Evolutionary conservation across 805 yeast species (phyloP).

Genomic region (Ogataea parapolymorpha): DNA sequence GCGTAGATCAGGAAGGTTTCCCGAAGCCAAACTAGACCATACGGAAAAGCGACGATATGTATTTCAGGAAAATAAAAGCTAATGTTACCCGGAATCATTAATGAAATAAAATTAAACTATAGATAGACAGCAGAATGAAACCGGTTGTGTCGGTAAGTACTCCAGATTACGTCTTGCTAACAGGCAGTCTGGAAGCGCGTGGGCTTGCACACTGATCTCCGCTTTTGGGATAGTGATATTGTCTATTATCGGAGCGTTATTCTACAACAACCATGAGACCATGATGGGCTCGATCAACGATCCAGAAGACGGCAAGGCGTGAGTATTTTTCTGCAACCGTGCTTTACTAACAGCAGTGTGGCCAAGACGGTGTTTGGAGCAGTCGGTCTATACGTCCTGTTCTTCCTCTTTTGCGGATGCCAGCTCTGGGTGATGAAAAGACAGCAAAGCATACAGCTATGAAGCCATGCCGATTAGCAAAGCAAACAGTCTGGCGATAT

Average conservation of each 20-base stretch:
- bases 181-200: slow-evolving; percentile 72
- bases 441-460: slow-evolving; percentile 61
- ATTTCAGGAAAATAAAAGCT: neutral
- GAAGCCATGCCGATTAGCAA: neutral
- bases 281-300: slow-evolving; percentile 90
- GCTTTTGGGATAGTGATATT: slow-evolving; percentile 89
- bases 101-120: neutral
- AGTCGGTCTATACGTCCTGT: slow-evolving; percentile 72
- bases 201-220: slow-evolving; percentile 91
- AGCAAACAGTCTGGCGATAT: neutral
- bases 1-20: slow-evolving; percentile 20
- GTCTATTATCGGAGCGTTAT: slow-evolving; percentile 78
- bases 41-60: neutral
- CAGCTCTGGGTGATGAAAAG: slow-evolving; percentile 67
- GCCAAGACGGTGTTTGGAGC: slow-evolving; percentile 90
- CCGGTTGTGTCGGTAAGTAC: slow-evolving; percentile 33
- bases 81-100: slow-evolving; percentile 10
- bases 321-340: slow-evolving; percentile 23
- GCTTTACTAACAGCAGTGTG: slow-evolving; percentile 43
- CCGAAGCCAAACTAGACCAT: neutral
- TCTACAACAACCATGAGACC: slow-evolving; percentile 78
- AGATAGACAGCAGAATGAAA: slow-evolving; percentile 22
- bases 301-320: slow-evolving; percentile 89
- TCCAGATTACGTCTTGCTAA: neutral
- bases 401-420: slow-evolving; percentile 87